phyloP scores from a whole-genome alignment of 305 asterid genomes.

The Fraxinus sp. region DNA sequence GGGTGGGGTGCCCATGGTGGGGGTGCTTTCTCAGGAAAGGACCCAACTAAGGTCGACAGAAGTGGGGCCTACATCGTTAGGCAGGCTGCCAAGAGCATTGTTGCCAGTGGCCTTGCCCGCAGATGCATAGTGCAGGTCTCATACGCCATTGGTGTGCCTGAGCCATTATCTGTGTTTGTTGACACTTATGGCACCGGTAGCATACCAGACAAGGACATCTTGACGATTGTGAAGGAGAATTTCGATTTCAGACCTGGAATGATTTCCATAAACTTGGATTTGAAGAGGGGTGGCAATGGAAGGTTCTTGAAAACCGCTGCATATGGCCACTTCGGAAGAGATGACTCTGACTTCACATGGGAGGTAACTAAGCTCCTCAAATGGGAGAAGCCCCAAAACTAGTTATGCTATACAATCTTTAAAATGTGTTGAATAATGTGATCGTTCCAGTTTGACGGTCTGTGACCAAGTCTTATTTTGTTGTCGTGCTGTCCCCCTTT shows the following conservation, averaged over 20 bases:
- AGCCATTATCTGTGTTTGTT: conserved; percentile 49
- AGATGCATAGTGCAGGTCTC: conserved; percentile 53
- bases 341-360: conserved; percentile 49
- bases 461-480: not conserved
- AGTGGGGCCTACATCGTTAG: conserved; percentile 52
- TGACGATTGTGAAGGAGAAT: conserved; percentile 43
- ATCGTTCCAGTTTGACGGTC: not conserved
- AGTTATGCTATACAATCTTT: not conserved
- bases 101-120: conserved; percentile 46
- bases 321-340: conserved; percentile 51
- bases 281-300: conserved; percentile 49
- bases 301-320: conserved; percentile 57
- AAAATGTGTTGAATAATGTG: not conserved
- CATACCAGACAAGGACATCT: conserved; percentile 47
- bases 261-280: conserved; percentile 47
- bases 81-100: conserved; percentile 52
- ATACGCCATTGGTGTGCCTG: conserved; percentile 54
- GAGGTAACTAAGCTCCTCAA: conserved; percentile 48
- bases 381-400: conserved; percentile 43
- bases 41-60: conserved; percentile 55
- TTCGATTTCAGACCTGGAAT: conserved; percentile 53
- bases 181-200: conserved; percentile 49
- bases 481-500: not conserved
- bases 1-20: conserved; percentile 63
- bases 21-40: conserved; percentile 55